Conservation (phyloP, 768 basidiomycete genomes). For the Rhizopogon rudus region DNA sequence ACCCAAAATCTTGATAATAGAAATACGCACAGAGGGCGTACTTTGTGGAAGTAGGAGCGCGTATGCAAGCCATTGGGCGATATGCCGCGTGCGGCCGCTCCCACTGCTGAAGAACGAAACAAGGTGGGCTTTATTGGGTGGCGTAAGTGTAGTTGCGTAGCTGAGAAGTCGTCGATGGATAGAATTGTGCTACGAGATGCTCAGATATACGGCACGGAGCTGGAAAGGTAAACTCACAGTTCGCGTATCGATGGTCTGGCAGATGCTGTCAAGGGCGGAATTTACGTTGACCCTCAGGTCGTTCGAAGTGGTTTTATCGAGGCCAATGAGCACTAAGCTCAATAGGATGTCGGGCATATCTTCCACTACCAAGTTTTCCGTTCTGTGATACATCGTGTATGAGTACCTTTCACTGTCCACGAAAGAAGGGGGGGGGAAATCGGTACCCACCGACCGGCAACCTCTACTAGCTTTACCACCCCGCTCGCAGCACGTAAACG, state of each 20-base stretch:
- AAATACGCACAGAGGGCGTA: conserved; percentile 11
- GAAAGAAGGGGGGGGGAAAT: not conserved
- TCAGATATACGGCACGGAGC: not conserved
- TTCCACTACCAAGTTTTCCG: conserved; percentile 27
- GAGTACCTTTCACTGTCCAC: not conserved
- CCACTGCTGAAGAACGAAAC: conserved; percentile 49
- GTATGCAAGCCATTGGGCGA: conserved; percentile 57
- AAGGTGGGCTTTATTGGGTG: conserved; percentile 46
- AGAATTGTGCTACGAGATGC: conserved; percentile 36
- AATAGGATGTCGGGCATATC: conserved; percentile 48
- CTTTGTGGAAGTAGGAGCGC: conserved; percentile 14
- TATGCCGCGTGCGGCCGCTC: conserved; percentile 42
- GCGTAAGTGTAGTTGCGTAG: conserved; percentile 34
- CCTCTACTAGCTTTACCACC: conserved; percentile 35
- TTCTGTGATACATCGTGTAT: conserved; percentile 23
- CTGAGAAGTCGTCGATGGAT: conserved; percentile 42
- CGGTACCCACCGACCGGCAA: conserved; percentile 42
- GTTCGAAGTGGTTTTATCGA: conserved; percentile 45
- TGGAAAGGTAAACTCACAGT: conserved; percentile 13
- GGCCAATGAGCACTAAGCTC: conserved; percentile 47
- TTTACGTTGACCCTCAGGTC: conserved; percentile 44
- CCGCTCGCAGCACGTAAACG: conserved; percentile 34
- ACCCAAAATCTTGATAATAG: not conserved
- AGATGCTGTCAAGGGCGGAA: conserved; percentile 42
- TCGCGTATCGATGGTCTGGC: conserved; percentile 32